A percentile compares a stretch with the other conserved stretches of the same genome.
These are phyloP conservation scores for Mucor saturninus DNA, from an alignment of 371 early-diverging fungal genomes.

Conservation along the genomic window DNA sequence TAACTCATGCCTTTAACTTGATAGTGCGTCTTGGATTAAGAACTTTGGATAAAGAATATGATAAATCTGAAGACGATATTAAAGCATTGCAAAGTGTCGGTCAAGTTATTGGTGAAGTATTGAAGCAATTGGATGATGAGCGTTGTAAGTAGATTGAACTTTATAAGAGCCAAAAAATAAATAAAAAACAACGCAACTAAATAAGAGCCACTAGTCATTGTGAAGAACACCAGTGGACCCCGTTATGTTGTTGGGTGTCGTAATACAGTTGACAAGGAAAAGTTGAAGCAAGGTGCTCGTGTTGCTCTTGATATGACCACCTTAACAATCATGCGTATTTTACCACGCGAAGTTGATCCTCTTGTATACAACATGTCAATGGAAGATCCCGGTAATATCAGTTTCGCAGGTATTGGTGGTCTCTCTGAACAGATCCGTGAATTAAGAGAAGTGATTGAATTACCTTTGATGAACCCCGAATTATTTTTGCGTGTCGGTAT, in stretches of 20 bases:
- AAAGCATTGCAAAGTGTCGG: slow-evolving; percentile 99
- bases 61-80: slow-evolving; percentile 98
- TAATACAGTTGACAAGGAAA: slow-evolving; percentile 91
- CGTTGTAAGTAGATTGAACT: slow-evolving; percentile 70
- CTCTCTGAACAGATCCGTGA: slow-evolving; percentile 98
- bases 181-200: not conserved
- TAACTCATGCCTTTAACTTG: slow-evolving; percentile 4
- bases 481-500: slow-evolving; percentile 98
- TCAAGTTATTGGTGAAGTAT: slow-evolving; percentile 99
- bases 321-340: slow-evolving; percentile 98
- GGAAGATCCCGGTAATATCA: slow-evolving; percentile 95
- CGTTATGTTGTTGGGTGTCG: slow-evolving; percentile 99
- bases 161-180: not conserved
- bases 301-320: slow-evolving; percentile 99
- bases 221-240: slow-evolving; percentile 98
- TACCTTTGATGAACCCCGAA: slow-evolving; percentile 99
- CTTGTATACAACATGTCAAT: slow-evolving; percentile 99
- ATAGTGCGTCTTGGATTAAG: slow-evolving; percentile 90
- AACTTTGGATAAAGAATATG: slow-evolving; percentile 84
- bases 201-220: slow-evolving; percentile 77
- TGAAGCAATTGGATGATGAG: slow-evolving; percentile 98
- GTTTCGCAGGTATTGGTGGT: slow-evolving; percentile 99
- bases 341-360: slow-evolving; percentile 99
- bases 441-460: slow-evolving; percentile 98
- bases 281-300: slow-evolving; percentile 93